Conservation (phyloP, 768 basidiomycete species). For the Podaxis sp. region DNA sequence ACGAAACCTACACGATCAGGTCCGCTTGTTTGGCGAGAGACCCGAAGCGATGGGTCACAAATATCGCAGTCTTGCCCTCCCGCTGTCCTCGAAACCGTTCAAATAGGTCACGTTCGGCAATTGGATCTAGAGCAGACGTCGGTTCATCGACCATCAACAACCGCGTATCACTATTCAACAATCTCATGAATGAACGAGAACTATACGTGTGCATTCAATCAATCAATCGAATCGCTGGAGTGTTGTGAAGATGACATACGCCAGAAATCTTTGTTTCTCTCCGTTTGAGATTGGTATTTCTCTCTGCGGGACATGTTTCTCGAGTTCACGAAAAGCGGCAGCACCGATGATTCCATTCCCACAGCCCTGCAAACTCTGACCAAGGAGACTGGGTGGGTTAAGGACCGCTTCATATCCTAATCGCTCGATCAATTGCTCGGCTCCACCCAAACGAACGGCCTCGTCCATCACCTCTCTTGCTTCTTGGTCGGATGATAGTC, state of each 20-base stretch:
- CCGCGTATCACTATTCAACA: slow-evolving; percentile 26
- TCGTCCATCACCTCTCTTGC: slow-evolving; percentile 15
- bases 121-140: slow-evolving; percentile 43
- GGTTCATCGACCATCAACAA: slow-evolving; percentile 52
- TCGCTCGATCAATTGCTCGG: slow-evolving; percentile 26
- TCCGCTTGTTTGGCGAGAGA: too few species aligned
- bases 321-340: too few species aligned
- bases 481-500: background rate
- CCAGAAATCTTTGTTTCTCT: too few species aligned
- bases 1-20: too few species aligned
- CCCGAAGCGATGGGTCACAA: too few species aligned
- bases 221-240: too few species aligned
- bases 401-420: slow-evolving; percentile 33
- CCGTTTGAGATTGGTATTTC: too few species aligned
- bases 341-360: too few species aligned
- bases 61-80: background rate
- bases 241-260: too few species aligned
- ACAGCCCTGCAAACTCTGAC: slow-evolving; percentile 19
- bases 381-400: slow-evolving; percentile 23
- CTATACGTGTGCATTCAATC: slow-evolving; percentile 17
- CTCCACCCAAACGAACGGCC: slow-evolving; percentile 27
- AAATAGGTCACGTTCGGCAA: slow-evolving; percentile 42
- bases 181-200: slow-evolving; percentile 36
- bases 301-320: too few species aligned
- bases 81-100: slow-evolving; percentile 28